Evolutionary conservation across 1,284 basidiomycete species (phyloP).

Genomic region (Testicularia cyperi): DNA sequence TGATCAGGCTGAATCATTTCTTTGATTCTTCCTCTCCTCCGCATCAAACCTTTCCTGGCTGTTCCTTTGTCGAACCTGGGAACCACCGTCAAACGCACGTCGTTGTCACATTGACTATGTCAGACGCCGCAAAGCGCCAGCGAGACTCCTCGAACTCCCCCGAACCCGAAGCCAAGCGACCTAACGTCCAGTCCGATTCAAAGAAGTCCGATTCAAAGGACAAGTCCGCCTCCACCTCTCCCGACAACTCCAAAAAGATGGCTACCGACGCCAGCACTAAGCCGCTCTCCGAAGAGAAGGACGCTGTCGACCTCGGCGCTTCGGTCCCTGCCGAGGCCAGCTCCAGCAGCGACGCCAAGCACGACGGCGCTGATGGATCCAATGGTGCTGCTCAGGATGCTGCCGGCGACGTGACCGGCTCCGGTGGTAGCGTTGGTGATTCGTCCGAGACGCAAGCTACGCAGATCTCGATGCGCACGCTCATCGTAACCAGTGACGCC

Average conservation of each 20-base stretch:
- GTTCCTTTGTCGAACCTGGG: too few relatives aligned
- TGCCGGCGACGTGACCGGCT: conserved; percentile 15
- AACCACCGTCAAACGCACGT: too few relatives aligned
- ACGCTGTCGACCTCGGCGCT: conserved; percentile 44
- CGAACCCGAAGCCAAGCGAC: conserved; percentile 41
- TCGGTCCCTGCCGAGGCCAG: conserved; percentile 20
- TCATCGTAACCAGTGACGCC: conserved; percentile 98
- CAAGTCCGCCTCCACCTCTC: conserved; percentile 3
- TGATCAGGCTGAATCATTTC: conserved; percentile 18
- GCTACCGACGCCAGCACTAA: conserved; percentile 26
- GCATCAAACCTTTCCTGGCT: conserved; percentile 12
- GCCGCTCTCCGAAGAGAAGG: conserved; percentile 29
- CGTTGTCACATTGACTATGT: too few relatives aligned
- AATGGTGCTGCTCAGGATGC: conserved; percentile 19
- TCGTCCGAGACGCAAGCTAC: conserved; percentile 33
- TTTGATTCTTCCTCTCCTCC: too few relatives aligned
- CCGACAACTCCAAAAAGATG: conserved; percentile 15
- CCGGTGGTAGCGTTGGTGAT: conserved; percentile 28
- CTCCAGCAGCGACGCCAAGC: conserved; percentile 29
- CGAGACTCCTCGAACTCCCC: conserved; percentile 39
- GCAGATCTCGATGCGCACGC: conserved; percentile 59
- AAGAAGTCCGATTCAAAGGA: conserved; percentile 1
- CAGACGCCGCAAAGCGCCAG: conserved; percentile 47
- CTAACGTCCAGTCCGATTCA: conserved; percentile 25
- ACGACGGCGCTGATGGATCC: conserved; percentile 16